These are phyloP conservation scores for Phytophthora ramorum DNA, from an alignment of 352 stramenopile genomes.

Conservation along the genomic window DNA sequence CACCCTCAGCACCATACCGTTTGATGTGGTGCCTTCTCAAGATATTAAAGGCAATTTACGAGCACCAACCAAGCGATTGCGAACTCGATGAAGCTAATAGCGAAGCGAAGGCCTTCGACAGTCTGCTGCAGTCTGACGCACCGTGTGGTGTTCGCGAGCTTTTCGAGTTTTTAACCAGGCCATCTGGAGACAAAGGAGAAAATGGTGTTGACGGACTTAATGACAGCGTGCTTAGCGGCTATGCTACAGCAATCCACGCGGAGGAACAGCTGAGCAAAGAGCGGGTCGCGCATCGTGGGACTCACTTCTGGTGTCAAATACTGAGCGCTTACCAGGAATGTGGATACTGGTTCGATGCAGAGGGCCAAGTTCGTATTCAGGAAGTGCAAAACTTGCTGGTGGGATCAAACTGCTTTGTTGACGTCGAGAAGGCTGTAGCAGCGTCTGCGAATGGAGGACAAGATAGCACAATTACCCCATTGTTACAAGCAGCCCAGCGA, in stretches of 20 bases:
- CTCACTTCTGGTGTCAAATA: constrained; percentile 40
- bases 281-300: constrained; percentile 11
- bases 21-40: constrained; percentile 36
- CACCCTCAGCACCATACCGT: constrained; percentile 7
- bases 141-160: constrained; percentile 26
- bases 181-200: background rate
- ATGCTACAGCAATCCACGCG: background rate
- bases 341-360: constrained; percentile 54
- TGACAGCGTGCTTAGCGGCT: background rate
- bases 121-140: constrained; percentile 4
- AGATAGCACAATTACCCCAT: constrained; percentile 2
- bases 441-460: background rate
- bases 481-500: constrained; percentile 24
- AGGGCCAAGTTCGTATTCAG: constrained; percentile 32
- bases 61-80: constrained; percentile 4
- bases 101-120: constrained; percentile 1
- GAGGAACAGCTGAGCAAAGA: background rate
- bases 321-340: constrained; percentile 40
- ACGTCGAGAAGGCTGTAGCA: constrained; percentile 26
- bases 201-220: constrained; percentile 5
- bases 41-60: constrained; percentile 28
- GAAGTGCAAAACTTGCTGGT: constrained; percentile 57
- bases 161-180: constrained; percentile 26
- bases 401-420: constrained; percentile 35
- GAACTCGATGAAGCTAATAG: constrained; percentile 2